A percentile compares a stretch with the other conserved stretches of the same genome.
Evolutionary conservation across 768 basidiomycete genomes (phyloP).

Genomic region (Suillus luteus): DNA sequence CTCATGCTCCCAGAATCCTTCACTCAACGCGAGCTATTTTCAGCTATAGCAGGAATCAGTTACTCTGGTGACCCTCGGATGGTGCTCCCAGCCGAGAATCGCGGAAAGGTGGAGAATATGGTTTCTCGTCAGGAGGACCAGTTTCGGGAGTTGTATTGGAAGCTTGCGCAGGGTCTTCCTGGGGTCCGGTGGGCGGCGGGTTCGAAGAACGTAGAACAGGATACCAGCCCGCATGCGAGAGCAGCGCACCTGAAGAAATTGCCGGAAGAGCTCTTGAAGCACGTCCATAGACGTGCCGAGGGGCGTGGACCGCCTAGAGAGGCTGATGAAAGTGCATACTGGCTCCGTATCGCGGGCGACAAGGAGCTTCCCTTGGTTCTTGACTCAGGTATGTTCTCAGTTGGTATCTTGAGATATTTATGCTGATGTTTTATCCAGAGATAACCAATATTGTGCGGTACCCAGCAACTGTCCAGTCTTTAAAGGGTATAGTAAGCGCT

Average conservation of each 20-base stretch:
- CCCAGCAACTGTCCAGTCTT: constrained; percentile 80
- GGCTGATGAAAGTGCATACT: constrained; percentile 74
- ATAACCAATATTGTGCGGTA: constrained; percentile 75
- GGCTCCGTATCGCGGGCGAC: constrained; percentile 71
- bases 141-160: constrained; percentile 87
- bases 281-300: constrained; percentile 45
- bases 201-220: constrained; percentile 66
- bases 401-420: neutral
- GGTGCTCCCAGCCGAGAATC: constrained; percentile 92
- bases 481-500: constrained; percentile 86
- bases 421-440: constrained; percentile 45
- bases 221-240: constrained; percentile 64
- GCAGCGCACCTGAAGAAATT: constrained; percentile 78
- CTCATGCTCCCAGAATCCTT: constrained; percentile 84
- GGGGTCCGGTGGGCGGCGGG: constrained; percentile 73
- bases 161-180: constrained; percentile 74
- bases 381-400: constrained; percentile 46
- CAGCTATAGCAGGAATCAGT: constrained; percentile 80
- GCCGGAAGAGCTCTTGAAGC: constrained; percentile 62
- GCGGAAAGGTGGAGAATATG: constrained; percentile 92
- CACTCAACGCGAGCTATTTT: constrained; percentile 79
- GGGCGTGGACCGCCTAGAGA: constrained; percentile 43
- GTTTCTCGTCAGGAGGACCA: constrained; percentile 79
- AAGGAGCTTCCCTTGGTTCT: constrained; percentile 54
- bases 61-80: constrained; percentile 94